Conservation (phyloP, 805 yeast species). For the Hanseniaspora thailandica region DNA sequence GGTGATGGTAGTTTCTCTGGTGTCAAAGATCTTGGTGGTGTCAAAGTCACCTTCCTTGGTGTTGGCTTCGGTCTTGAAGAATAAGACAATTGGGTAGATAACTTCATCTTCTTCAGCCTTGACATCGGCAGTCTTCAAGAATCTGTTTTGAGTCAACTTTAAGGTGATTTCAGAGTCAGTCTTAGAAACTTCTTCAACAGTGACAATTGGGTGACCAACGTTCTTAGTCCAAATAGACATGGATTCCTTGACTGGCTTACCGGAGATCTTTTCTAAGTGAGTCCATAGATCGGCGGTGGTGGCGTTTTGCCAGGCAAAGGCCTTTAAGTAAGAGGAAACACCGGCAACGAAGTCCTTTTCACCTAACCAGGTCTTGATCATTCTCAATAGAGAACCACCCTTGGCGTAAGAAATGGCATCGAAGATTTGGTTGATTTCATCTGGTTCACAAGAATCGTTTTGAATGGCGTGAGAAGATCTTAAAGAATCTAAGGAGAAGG, state of each 20-base stretch:
- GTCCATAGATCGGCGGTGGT: conserved; percentile 68
- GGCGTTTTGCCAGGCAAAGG: conserved; percentile 69
- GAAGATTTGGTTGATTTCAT: conserved; percentile 72
- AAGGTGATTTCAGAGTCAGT: conserved; percentile 34
- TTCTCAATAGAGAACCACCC: conserved; percentile 68
- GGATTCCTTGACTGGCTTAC: conserved; percentile 56
- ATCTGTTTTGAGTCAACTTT: conserved; percentile 58
- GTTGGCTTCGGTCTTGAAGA: conserved; percentile 38
- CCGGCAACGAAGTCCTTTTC: conserved; percentile 68
- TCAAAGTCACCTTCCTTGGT: conserved; percentile 38
- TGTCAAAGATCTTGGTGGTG: conserved; percentile 44
- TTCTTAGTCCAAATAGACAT: conserved; percentile 76
- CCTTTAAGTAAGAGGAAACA: conserved; percentile 63
- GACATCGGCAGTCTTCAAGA: conserved; percentile 65
- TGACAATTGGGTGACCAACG: conserved; percentile 64
- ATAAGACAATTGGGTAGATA: conserved; percentile 58
- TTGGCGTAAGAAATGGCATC: conserved; percentile 75
- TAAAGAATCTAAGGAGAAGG: conserved; percentile 62
- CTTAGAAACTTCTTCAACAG: conserved; percentile 59
- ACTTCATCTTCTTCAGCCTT: conserved; percentile 60
- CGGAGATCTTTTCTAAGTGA: conserved; percentile 56
- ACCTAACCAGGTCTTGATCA: conserved; percentile 71
- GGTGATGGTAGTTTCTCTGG: conserved; percentile 37
- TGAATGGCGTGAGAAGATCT: conserved; percentile 80
- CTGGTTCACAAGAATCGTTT: conserved; percentile 67